A percentile compares a stretch with the other conserved stretches of the same genome.
These are phyloP conservation scores for Lodderomyces metapsilosis DNA, from an alignment of 1,139 yeast genomes.

Conservation along the genomic window DNA sequence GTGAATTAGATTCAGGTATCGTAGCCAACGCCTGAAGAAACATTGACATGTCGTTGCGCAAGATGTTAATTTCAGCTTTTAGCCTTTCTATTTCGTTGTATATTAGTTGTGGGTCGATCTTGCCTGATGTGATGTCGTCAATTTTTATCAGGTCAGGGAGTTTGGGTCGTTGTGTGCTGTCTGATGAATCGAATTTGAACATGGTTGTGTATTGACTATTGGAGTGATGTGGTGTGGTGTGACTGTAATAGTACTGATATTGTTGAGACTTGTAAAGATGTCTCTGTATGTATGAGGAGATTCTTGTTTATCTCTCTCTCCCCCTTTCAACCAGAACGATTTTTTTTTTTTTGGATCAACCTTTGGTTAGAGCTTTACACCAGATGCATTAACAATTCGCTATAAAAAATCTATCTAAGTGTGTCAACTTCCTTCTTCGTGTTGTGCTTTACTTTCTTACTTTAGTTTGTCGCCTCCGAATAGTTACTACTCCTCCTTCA, in stretches of 20 bases:
- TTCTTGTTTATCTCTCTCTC: background rate
- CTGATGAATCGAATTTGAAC: conserved; percentile 3
- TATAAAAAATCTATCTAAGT: background rate
- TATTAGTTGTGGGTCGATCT: conserved; percentile 36
- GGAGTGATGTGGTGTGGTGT: too few species aligned
- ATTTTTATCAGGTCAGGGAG: conserved; percentile 42
- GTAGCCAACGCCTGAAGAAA: conserved; percentile 41
- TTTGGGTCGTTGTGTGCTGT: conserved; percentile 10
- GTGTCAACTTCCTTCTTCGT: too few species aligned
- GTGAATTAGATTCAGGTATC: conserved; percentile 34
- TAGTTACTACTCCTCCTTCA: conserved; percentile 11
- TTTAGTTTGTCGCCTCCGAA: conserved; percentile 1
- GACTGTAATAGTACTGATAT: background rate
- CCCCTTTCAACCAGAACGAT: conserved; percentile 5
- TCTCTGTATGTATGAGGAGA: too few species aligned
- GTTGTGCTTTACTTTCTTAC: too few species aligned
- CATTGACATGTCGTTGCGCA: conserved; percentile 44
- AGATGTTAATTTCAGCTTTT: conserved; percentile 42
- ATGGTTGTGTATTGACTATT: background rate
- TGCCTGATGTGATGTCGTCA: conserved; percentile 48
- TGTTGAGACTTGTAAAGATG: background rate
- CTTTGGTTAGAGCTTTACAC: background rate
- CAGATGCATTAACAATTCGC: background rate
- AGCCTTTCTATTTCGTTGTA: conserved; percentile 42
- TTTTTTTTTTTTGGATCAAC: conserved; percentile 23